These are phyloP conservation scores for Lanmaoa rubissima DNA, from an alignment of 768 basidiomycete species.

Conservation along the genomic window DNA sequence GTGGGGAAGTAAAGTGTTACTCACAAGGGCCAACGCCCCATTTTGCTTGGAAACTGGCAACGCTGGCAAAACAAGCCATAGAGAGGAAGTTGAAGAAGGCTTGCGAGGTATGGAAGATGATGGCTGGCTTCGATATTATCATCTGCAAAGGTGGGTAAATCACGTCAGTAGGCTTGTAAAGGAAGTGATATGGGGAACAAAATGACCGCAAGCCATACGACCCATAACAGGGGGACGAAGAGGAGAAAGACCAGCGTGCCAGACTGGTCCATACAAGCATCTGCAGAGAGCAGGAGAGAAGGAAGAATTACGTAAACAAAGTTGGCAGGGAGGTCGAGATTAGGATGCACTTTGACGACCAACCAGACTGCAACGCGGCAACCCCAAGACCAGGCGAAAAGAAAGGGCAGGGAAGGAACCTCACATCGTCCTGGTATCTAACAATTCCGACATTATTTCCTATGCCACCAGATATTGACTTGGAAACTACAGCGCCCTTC, in stretches of 20 bases:
- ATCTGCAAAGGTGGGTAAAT: slow-evolving; percentile 47
- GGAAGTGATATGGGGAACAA: slow-evolving; percentile 6
- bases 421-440: slow-evolving; percentile 70
- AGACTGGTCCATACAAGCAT: slow-evolving; percentile 40
- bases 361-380: slow-evolving; percentile 18
- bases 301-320: slow-evolving; percentile 33
- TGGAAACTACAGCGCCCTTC: slow-evolving; percentile 23
- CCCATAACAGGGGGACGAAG: slow-evolving; percentile 62
- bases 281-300: slow-evolving; percentile 28
- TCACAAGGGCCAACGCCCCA: slow-evolving; percentile 83
- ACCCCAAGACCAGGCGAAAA: neutral
- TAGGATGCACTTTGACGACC: slow-evolving; percentile 16
- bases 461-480: slow-evolving; percentile 52
- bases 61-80: slow-evolving; percentile 88
- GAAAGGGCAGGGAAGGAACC: slow-evolving; percentile 27
- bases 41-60: slow-evolving; percentile 85
- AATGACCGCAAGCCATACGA: slow-evolving; percentile 69
- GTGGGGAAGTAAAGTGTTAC: slow-evolving; percentile 31
- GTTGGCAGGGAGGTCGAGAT: slow-evolving; percentile 23
- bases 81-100: slow-evolving; percentile 92
- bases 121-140: slow-evolving; percentile 83
- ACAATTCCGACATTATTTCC: slow-evolving; percentile 58
- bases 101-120: slow-evolving; percentile 74
- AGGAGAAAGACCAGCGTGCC: slow-evolving; percentile 59
- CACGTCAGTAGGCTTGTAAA: slow-evolving; percentile 17